Evolutionary conservation across 495 filamentous ascomycete species (phyloP), one percentile per base, ranked within the genome.

Genomic region (Penicillium fimorum): DNA sequence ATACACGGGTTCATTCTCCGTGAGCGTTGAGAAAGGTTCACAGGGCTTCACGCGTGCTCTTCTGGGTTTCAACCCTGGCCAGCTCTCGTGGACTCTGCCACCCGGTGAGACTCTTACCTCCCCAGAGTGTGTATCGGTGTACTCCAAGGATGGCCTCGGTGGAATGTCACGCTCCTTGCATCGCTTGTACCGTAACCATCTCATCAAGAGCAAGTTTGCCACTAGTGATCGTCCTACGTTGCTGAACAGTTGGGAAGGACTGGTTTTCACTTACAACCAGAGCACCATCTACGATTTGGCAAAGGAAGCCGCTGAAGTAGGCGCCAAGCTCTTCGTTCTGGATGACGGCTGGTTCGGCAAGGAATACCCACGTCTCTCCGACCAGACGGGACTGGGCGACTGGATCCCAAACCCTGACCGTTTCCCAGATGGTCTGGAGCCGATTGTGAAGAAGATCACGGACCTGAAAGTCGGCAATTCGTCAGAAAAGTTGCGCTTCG

Each of bases 281-380:
- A 75, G 67, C 33, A 77, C 65, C 8, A 76, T 83, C 57, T 70
- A 77, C 18, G 54, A 70, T 0, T 53, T 84, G 0, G 80, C 81
- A 1, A 43, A 79, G 47, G 74, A 79, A 37, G 73, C 80, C 0
- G 79, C 80, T 0, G 76, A 68, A 1, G 68, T 83, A 7, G 80
- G 81, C 4, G 70, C 76, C 27, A 76, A 71, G 27, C 69, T 83
- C 0, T 81, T 84, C 42, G 81, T 83, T 27, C 73, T 81, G 54
- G 81, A 84, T 41, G 81, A 84, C 59, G 81, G 80, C 29, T 84
- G 80, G 79, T 84, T 84, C 41, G 81, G 81, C 29, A 68, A 75
- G 17, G 68, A 82, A 37, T 80, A 82, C 52, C 78, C 80, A 0
- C 78, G 81, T 15, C 60, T 64, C 8, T 72, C 73, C 25, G 79